phyloP scores from a whole-genome alignment of 495 filamentous ascomycete genomes.

The Aspergillus steynii region DNA sequence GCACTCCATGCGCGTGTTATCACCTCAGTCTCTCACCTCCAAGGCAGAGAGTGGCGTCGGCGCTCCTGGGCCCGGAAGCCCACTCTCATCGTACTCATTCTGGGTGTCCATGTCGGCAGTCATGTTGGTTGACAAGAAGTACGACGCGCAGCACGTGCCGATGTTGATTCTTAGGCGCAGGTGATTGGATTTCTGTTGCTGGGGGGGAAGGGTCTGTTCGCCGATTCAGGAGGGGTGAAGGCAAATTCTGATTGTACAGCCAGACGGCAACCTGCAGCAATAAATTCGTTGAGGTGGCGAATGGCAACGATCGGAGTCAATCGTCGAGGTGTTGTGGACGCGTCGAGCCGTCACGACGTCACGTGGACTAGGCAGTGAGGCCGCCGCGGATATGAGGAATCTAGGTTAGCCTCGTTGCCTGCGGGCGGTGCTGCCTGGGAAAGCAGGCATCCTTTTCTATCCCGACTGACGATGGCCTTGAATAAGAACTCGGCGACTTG shows the following conservation, averaged over 20 bases:
- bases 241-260: background rate
- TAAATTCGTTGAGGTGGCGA: conserved; percentile 27
- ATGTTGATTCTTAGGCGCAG: background rate
- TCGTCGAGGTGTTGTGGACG: conserved; percentile 29
- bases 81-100: conserved; percentile 61
- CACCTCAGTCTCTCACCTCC: conserved; percentile 60
- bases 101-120: conserved; percentile 59
- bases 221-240: background rate
- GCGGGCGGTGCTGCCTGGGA: background rate
- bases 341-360: conserved; percentile 44
- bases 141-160: background rate
- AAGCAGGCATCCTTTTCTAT: background rate
- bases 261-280: background rate
- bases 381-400: conserved; percentile 8
- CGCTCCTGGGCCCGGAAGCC: conserved; percentile 79
- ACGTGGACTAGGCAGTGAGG: conserved; percentile 33
- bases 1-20: background rate
- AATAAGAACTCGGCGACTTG: too few species aligned
- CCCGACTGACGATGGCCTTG: background rate
- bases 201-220: too few species aligned
- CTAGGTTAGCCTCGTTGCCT: background rate
- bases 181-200: background rate
- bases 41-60: conserved; percentile 86
- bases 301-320: conserved; percentile 15
- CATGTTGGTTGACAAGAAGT: conserved; percentile 40